Base-by-base conservation (phyloP, 371 early-diverging fungal species). In the Mucor sp. region DNA sequence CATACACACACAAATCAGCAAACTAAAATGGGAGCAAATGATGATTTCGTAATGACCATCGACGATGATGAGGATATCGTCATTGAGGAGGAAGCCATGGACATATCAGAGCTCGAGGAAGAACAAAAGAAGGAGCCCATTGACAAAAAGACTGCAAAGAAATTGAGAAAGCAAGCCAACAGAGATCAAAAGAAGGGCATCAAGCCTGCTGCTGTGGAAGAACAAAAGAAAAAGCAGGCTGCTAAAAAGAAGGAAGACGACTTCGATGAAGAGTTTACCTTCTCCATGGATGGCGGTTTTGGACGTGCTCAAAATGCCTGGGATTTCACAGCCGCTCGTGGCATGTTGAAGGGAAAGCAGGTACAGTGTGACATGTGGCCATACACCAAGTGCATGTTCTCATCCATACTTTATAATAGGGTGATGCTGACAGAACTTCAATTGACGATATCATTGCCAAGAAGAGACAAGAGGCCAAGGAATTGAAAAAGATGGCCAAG, bases 291-390 rank as follows among this genome's bases (percentile, higher is more conserved):
- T 50, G 87, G 89, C 55, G 90, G 90, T 56, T 78, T 81, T 55
- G 60, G 58, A 17, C 75, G 79, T 23, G 78, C 78, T n/a, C 78
- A 79, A 17, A 83, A 91, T 74, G 83, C 88, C 11, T 92, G 94
- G 90, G 95, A 96, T 68, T 95, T 97, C 66, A 86, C 89, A 5
- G 85, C 87, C 50, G 95, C 95, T 47, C 86, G 91, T 59, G 90
- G 86, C 14, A 89, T 90, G 67, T 78, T 94, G 30, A 92, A 90
- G 70, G 71, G 79, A 35, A 82, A 80, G 43, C 75, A 80, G 78
- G 84, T 86, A 81, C 30, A 33, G 21, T 25, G 2, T 25, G 3
- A 6, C 9, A 50, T 25, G 12, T 50, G 9, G 25, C n/a, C 9
- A 21, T 23, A 21, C 0, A n/a, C 12, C n/a, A 14, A 44, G n/a